phyloP scores from a whole-genome alignment of 1,139 yeast species.

The Yamadazyma oceani region DNA sequence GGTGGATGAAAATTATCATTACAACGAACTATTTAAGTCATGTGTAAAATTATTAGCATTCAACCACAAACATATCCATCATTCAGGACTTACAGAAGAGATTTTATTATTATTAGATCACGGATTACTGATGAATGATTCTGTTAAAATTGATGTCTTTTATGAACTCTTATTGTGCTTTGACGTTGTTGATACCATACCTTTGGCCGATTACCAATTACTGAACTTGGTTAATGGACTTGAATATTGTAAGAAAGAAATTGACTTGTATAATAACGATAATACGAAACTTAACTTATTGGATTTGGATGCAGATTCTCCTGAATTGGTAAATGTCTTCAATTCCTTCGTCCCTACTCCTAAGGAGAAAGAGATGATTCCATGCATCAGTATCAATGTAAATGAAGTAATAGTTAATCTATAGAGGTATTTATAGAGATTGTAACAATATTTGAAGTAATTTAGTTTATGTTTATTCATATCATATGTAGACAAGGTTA shows the following conservation, averaged over 20 bases:
- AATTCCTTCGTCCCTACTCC: conserved; percentile 17
- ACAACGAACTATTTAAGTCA: conserved; percentile 31
- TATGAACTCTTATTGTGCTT: conserved; percentile 34
- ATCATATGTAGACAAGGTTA: neutral
- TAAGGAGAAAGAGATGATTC: conserved; percentile 5
- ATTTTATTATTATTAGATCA: conserved; percentile 23
- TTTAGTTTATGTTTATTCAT: neutral
- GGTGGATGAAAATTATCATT: conserved; percentile 22
- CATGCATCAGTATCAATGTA: conserved; percentile 7
- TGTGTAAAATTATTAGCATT: conserved; percentile 28
- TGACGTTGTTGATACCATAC: conserved; percentile 17
- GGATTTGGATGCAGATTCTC: conserved; percentile 33
- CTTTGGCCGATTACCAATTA: conserved; percentile 4
- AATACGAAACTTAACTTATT: conserved; percentile 13
- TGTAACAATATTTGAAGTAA: no score
- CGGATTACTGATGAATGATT: conserved; percentile 7
- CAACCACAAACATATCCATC: conserved; percentile 20
- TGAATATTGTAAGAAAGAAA: conserved; percentile 8
- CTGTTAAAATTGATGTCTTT: conserved; percentile 27
- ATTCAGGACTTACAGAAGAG: conserved; percentile 24
- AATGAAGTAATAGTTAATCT: conserved; percentile 11
- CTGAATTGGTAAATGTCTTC: conserved; percentile 25
- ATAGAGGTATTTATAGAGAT: neutral
- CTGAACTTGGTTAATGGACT: conserved; percentile 8
- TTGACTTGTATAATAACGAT: conserved; percentile 12